phyloP scores from a whole-genome alignment of 805 yeast genomes.

The Lachancea lanzarotensis region DNA sequence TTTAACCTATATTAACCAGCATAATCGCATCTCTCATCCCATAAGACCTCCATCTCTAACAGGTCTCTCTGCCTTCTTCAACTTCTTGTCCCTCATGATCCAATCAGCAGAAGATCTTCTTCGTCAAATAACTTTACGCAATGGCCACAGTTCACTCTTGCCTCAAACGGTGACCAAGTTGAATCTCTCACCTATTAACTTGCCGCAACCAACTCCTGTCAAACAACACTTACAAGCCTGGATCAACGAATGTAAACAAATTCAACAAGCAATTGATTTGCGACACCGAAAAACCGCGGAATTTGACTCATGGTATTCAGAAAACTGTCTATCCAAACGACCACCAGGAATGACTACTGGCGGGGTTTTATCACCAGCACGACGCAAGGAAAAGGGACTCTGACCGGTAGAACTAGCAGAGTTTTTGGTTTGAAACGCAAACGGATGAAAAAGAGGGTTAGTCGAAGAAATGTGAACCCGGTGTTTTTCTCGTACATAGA shows the following conservation, averaged over 20 bases:
- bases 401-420: background rate
- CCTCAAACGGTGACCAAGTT: conserved; percentile 13
- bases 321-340: conserved; percentile 20
- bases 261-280: conserved; percentile 11
- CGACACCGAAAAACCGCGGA: conserved; percentile 11
- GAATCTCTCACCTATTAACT: conserved; percentile 14
- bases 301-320: conserved; percentile 25
- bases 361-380: conserved; percentile 18
- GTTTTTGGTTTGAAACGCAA: background rate
- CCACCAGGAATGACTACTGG: conserved; percentile 27
- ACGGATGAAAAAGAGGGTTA: background rate
- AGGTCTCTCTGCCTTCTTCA: no score
- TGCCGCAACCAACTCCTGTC: conserved; percentile 16
- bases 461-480: no score
- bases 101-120: conserved; percentile 4
- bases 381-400: background rate
- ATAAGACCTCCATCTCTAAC: background rate
- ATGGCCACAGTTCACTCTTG: conserved; percentile 19
- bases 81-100: background rate
- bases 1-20: background rate
- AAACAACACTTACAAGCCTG: conserved; percentile 25
- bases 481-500: background rate
- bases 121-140: conserved; percentile 17
- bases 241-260: conserved; percentile 20
- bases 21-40: background rate